These are phyloP conservation scores for Ophiosphaerella herpotricha DNA, from an alignment of 2,329 filamentous ascomycete species.

Conservation along the genomic window DNA sequence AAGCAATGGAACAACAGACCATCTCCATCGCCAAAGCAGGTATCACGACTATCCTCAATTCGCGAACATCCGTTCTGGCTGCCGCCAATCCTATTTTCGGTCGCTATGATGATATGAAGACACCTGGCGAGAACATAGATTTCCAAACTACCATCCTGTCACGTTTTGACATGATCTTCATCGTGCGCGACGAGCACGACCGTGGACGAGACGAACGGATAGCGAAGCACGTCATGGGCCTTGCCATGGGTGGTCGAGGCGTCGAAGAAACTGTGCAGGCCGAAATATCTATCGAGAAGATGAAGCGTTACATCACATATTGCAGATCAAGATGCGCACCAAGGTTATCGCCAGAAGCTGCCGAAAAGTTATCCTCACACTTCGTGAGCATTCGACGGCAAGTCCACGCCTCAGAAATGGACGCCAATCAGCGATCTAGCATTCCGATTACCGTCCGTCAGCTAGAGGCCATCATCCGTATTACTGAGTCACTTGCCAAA, in stretches of 20 bases:
- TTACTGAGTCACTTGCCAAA: constrained; percentile 94
- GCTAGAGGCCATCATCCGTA: constrained; percentile 94
- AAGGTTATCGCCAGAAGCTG: constrained; percentile 84
- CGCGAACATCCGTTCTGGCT: constrained; percentile 89
- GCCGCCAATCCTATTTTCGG: constrained; percentile 98
- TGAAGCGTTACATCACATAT: constrained; percentile 96
- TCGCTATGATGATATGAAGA: constrained; percentile 97
- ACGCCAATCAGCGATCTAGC: constrained; percentile 85
- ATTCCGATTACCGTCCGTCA: constrained; percentile 98
- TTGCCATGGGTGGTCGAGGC: constrained; percentile 90
- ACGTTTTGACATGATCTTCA: constrained; percentile 99
- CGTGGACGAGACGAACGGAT: constrained; percentile 88
- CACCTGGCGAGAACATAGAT: constrained; percentile 97
- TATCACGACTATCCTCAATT: constrained; percentile 97
- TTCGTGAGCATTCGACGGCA: constrained; percentile 96
- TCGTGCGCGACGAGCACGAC: constrained; percentile 94
- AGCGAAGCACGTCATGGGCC: constrained; percentile 94
- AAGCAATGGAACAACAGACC: constrained; percentile 99
- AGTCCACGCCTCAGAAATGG: constrained; percentile 87
- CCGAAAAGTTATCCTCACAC: constrained; percentile 94
- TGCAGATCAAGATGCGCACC: constrained; percentile 95
- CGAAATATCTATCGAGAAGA: constrained; percentile 92
- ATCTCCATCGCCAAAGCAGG: constrained; percentile 99
- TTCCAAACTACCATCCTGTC: constrained; percentile 98
- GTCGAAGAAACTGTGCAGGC: constrained; percentile 81